Conservation (phyloP, 2,329 filamentous ascomycete species). For the Aspergillus quadrilineatus region DNA sequence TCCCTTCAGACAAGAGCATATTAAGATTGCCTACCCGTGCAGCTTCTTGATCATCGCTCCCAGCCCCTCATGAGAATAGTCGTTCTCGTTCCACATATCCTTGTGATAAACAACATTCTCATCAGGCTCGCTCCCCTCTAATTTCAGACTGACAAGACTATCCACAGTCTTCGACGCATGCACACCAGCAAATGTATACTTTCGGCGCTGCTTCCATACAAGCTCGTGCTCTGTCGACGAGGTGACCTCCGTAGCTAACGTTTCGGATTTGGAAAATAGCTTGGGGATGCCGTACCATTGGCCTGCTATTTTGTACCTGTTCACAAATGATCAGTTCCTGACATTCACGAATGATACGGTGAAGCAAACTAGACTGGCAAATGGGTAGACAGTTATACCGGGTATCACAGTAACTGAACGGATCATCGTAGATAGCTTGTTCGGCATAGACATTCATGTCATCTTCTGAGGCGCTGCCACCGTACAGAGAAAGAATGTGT, state of each 20-base stretch:
- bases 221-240: slow-evolving; percentile 2
- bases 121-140: background rate
- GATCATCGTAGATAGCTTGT: slow-evolving; percentile 15
- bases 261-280: slow-evolving; percentile 13
- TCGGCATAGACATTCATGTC: slow-evolving; percentile 16
- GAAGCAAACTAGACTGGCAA: no score
- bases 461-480: slow-evolving; percentile 9
- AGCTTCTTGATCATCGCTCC: slow-evolving; percentile 14
- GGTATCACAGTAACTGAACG: slow-evolving; percentile 17
- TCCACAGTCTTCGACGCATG: slow-evolving; percentile 7
- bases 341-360: background rate
- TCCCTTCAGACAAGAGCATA: background rate
- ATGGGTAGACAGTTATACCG: slow-evolving; percentile 2
- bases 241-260: slow-evolving; percentile 11
- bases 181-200: slow-evolving; percentile 9
- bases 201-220: slow-evolving; percentile 15
- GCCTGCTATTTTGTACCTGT: slow-evolving; percentile 14
- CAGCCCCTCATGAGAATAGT: slow-evolving; percentile 13
- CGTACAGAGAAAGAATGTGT: slow-evolving; percentile 12
- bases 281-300: slow-evolving; percentile 18
- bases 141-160: slow-evolving; percentile 12
- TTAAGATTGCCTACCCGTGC: slow-evolving; percentile 9
- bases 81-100: slow-evolving; percentile 15
- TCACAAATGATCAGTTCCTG: no score
- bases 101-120: slow-evolving; percentile 19